These are phyloP conservation scores for Gaeumannomyces sp. DNA, from an alignment of 2,329 filamentous ascomycete genomes.

Conservation along the genomic window DNA sequence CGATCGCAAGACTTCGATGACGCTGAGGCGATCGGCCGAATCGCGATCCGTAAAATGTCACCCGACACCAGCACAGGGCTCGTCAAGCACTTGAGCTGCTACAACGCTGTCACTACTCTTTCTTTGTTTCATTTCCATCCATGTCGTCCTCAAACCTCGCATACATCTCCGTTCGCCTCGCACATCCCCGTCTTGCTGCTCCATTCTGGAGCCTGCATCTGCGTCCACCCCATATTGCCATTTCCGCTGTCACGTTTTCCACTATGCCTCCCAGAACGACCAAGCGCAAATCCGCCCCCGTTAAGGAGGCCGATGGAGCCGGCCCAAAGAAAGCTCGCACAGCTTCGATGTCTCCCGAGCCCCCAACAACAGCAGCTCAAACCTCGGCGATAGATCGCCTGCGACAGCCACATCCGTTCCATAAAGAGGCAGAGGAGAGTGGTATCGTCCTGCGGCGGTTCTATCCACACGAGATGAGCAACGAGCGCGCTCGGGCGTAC, in stretches of 20 bases:
- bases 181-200: not conserved
- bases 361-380: not conserved
- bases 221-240: no score
- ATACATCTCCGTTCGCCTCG: not conserved
- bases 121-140: not conserved
- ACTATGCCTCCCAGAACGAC: constrained; percentile 21
- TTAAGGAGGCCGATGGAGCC: constrained; percentile 18
- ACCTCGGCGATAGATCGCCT: constrained; percentile 25
- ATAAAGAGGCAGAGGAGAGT: constrained; percentile 41
- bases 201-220: not conserved
- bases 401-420: constrained; percentile 39
- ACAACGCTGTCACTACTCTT: no score
- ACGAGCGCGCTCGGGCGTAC: constrained; percentile 69
- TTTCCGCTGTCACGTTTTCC: not conserved
- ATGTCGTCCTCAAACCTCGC: not conserved
- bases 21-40: constrained; percentile 4
- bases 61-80: not conserved
- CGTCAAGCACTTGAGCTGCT: not conserved
- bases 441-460: constrained; percentile 67
- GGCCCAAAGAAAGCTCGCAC: constrained; percentile 16
- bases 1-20: constrained; percentile 2
- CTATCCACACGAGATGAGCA: constrained; percentile 84
- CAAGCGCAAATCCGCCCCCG: constrained; percentile 22
- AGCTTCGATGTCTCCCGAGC: constrained; percentile 1
- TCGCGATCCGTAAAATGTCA: not conserved